phyloP scores from a whole-genome alignment of 768 basidiomycete species.

The Lentinus tigrinus region DNA sequence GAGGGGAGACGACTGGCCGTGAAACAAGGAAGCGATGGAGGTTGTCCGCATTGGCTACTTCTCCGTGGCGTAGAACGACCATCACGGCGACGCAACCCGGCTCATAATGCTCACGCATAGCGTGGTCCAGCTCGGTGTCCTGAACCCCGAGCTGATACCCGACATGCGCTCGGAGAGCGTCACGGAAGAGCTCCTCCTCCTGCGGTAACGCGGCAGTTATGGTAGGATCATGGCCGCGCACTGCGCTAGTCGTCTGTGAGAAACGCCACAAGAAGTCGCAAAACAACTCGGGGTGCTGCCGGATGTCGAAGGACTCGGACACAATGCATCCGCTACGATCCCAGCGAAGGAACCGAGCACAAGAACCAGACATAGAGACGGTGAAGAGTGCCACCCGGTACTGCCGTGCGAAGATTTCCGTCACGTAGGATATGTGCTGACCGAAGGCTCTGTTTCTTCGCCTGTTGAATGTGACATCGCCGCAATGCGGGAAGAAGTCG shows the following conservation, averaged over 20 bases:
- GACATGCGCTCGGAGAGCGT: background rate
- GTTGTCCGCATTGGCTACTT: too few relatives aligned
- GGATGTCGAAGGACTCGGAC: conserved; percentile 27
- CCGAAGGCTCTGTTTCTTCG: background rate
- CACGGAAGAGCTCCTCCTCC: conserved; percentile 3
- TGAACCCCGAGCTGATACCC: background rate
- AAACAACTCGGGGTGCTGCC: conserved; percentile 18
- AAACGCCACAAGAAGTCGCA: conserved; percentile 33
- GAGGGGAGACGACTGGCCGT: background rate
- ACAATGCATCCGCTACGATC: conserved; percentile 35
- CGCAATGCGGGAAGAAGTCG: too few relatives aligned
- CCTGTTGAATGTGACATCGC: too few relatives aligned
- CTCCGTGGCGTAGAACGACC: background rate
- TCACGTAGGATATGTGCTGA: background rate
- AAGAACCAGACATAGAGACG: conserved; percentile 25
- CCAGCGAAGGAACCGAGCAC: conserved; percentile 30
- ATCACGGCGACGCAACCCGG: background rate
- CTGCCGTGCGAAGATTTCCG: conserved; percentile 22
- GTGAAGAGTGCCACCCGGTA: conserved; percentile 30
- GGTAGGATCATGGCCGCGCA: conserved; percentile 28
- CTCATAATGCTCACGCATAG: conserved; percentile 3
- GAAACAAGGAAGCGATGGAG: conserved; percentile 5
- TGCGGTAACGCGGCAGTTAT: background rate
- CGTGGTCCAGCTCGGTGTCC: background rate
- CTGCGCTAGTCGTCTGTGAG: conserved; percentile 4